Base-by-base conservation (phyloP, 805 yeast species). In the Yarrowia osloensis region DNA sequence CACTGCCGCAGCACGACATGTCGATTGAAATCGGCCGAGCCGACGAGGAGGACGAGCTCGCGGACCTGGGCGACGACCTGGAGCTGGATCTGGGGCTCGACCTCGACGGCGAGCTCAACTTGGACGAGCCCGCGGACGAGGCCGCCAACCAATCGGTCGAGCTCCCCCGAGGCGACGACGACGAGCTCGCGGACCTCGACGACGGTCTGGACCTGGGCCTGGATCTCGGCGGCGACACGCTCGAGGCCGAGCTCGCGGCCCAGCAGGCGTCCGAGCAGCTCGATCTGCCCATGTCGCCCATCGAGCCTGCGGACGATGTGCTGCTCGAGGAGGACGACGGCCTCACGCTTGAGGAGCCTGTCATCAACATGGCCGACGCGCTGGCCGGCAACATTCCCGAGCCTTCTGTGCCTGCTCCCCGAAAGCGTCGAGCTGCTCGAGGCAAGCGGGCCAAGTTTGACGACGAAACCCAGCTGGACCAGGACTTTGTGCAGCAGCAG, bases 111-210 rank as follows among this genome's bases (percentile, higher is more conserved):
- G 66, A 39, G 24, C 39, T 55, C 26, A 19, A 63, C 49, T 26
- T 66, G 49, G 68, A 66, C 33, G 55, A 46, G 49, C 65, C 33
- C 29, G 37, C 21, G 7, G 52, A 28, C 21, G 57, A 68, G 12
- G 28, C 46, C 15, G 69, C 81, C 50, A 88, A 88, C 71, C 81
- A 79, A 35, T 88, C 93, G 0, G 81, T 90, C 49, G 96, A 90
- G 74, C 71, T 86, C 50, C 90, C 88, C 11, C 84, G 95, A 75
- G 82, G 83, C 24, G 65, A 62, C 28, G 72, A 69, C 17, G 73
- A 70, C 37, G 78, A 77, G 4, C 75, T 73, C 3, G 77, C 72
- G 39, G 74, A 74, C 55, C 75, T 75, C n/a, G 73, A 68, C 28
- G 76, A 75, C 2, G 73, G 73, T 2, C 77, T 73, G 35, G 74